These are phyloP conservation scores for Pythium apleroticum DNA, from an alignment of 352 stramenopile genomes.

Conservation along the genomic window DNA sequence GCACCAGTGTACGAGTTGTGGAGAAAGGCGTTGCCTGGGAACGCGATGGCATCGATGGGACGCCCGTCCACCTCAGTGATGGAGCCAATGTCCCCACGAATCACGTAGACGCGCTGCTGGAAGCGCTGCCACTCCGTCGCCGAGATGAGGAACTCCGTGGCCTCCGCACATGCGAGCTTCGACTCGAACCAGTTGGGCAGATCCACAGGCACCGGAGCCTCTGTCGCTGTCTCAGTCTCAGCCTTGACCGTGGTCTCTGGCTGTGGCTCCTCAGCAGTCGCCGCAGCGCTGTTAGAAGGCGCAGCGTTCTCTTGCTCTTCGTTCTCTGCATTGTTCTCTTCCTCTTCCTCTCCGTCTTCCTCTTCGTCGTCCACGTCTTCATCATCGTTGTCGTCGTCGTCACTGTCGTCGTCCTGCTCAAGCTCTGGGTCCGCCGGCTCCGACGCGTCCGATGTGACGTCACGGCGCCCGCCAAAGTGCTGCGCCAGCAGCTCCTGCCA, in stretches of 20 bases:
- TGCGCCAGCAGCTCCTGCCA: slow-evolving; percentile 38
- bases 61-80: slow-evolving; percentile 35
- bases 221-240: neutral
- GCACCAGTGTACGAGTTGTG: slow-evolving; percentile 44
- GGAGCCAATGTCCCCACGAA: slow-evolving; percentile 42
- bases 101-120: slow-evolving; percentile 32
- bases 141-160: slow-evolving; percentile 38
- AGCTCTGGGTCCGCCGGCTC: neutral
- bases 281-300: neutral
- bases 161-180: slow-evolving; percentile 24
- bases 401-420: slow-evolving; percentile 3
- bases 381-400: slow-evolving; percentile 1
- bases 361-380: slow-evolving; percentile 27
- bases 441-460: neutral
- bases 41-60: slow-evolving; percentile 45
- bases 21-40: slow-evolving; percentile 45
- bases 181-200: slow-evolving; percentile 10
- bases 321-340: slow-evolving; percentile 1
- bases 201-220: neutral
- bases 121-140: slow-evolving; percentile 40
- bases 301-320: neutral
- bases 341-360: slow-evolving; percentile 26
- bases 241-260: neutral
- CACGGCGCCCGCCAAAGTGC: slow-evolving; percentile 23
- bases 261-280: neutral